Evolutionary conservation across 78 protist genomes (phyloP), one percentile per base, ranked within the genome.

Genomic region (Dictyostelium purpureum): DNA sequence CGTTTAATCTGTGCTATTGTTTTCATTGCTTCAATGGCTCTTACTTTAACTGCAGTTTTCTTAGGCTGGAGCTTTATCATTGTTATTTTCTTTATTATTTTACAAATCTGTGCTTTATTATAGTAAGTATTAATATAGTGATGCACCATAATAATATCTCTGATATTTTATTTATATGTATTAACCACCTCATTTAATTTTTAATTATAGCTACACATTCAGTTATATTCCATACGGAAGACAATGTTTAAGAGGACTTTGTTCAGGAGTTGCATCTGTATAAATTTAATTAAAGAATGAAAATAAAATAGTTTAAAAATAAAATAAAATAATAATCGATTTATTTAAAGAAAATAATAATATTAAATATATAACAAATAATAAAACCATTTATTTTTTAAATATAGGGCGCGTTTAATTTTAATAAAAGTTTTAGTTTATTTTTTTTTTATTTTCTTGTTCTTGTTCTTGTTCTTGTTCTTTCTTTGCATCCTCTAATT

Each of bases 161-260:
- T 57, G 12, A 57, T 57, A 5, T n/a, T n/a, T 10, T 47, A n/a
- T n/a, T n/a, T n/a, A n/a, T n/a, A n/a, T n/a, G n/a, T n/a, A n/a
- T n/a, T n/a, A n/a, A n/a, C n/a, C n/a, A n/a, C n/a, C n/a, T n/a
- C n/a, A n/a, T n/a, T 21, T 57, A 19, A 19, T 57, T 57, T 21
- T 57, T 57, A 18, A 18, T 21, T 21, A 57, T 57, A 57, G 65
- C 56, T 82, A 85, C 47, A 45, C 54, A 3, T 85, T 85, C 54
- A 59, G 77, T 26, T 85, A 85, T 56, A 85, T 85, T 45, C 91
- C 91, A 42, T 85, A 85, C 31, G 91, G 90, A 57, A 70, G 91
- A 73, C 80, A 85, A 85, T 85, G 91, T 61, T 45, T 85, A 21
- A 28, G 69, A 73, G 81, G 82, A 26, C 42, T 70, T 47, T 85